A percentile compares a stretch with the other conserved stretches of the same genome.
Conservation (phyloP, 2,329 filamentous ascomycete species). For the Cladorrhinum sp. region DNA sequence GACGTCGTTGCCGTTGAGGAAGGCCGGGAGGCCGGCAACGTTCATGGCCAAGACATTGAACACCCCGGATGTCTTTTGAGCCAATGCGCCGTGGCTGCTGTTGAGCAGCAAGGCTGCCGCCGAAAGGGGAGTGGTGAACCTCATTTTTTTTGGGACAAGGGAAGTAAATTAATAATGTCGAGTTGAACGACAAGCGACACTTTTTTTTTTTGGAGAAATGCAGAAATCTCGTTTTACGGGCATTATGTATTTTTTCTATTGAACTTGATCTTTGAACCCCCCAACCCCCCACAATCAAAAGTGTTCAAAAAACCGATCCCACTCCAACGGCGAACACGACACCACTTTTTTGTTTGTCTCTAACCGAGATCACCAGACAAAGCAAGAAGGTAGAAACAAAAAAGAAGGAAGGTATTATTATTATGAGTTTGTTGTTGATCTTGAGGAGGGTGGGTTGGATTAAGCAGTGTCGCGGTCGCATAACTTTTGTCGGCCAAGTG, state of each 20-base stretch:
- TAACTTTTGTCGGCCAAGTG: neutral
- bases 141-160: slow-evolving; percentile 11
- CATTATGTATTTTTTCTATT: neutral
- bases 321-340: neutral
- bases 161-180: too few species aligned
- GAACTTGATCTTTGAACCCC: neutral
- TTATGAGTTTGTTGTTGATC: neutral
- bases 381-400: neutral
- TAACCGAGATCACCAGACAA: neutral
- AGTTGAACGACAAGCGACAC: too few species aligned
- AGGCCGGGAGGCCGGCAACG: slow-evolving; percentile 38
- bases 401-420: neutral
- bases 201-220: too few species aligned
- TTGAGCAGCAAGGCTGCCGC: slow-evolving; percentile 9
- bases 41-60: slow-evolving; percentile 25
- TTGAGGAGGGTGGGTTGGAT: too few species aligned
- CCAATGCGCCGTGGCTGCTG: neutral
- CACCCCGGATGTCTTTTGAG: slow-evolving; percentile 11
- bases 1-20: slow-evolving; percentile 58
- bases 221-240: too few species aligned
- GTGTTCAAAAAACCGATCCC: neutral
- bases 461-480: neutral
- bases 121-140: neutral
- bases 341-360: neutral
- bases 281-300: neutral